A percentile compares a stretch with the other conserved stretches of the same genome.
These are phyloP conservation scores for Trichoderma guizhouense DNA, from an alignment of 2,329 filamentous ascomycete genomes.

Conservation along the genomic window DNA sequence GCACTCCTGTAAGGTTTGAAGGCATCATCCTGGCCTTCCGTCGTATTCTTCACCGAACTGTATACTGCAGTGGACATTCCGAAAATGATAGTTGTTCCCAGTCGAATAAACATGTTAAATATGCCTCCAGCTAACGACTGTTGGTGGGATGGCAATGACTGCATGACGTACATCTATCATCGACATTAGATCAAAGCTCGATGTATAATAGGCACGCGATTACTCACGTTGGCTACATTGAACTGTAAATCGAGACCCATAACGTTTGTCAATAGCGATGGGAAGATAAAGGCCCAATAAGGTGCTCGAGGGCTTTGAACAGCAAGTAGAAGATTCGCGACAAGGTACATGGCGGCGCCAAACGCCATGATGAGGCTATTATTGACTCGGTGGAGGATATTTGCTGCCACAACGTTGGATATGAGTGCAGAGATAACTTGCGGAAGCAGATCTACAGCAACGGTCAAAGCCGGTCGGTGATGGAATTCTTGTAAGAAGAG, in stretches of 20 bases:
- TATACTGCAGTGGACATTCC: background rate
- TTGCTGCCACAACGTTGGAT: background rate
- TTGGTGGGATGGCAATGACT: background rate
- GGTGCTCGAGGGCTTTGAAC: background rate
- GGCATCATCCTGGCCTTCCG: background rate
- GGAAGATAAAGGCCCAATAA: slow-evolving; percentile 5
- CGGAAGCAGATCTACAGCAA: background rate
- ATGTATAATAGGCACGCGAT: no score
- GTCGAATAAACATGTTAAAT: background rate
- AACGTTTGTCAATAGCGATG: background rate
- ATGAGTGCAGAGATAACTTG: background rate
- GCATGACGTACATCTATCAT: slow-evolving; percentile 3
- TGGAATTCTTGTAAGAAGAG: background rate
- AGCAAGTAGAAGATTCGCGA: background rate
- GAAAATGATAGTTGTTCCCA: background rate
- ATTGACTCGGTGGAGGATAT: background rate
- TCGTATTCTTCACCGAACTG: background rate
- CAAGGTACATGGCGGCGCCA: background rate
- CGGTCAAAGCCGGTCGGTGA: background rate
- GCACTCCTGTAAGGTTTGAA: background rate
- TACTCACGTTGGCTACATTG: background rate
- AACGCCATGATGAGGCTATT: background rate
- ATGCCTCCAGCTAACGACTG: background rate
- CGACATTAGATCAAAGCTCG: background rate
- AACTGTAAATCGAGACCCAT: background rate